A percentile compares a stretch with the other conserved stretches of the same genome.
phyloP scores from a whole-genome alignment of 2,329 filamentous ascomycete genomes.

The Akanthomyces uredinophilus region DNA sequence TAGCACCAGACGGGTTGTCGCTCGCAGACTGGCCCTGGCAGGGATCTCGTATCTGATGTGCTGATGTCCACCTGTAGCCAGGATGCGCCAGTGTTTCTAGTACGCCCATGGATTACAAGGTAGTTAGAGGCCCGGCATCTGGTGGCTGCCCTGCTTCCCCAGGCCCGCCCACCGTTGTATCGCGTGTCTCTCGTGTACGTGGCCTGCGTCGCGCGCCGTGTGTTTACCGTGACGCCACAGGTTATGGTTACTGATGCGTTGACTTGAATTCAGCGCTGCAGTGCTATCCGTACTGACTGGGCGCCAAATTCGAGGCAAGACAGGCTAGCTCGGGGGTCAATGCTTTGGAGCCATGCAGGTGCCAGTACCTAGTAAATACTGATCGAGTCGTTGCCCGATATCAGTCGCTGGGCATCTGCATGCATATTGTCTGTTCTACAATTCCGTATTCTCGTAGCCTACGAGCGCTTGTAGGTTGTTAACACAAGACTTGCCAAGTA shows the following conservation, averaged over 20 bases:
- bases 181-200: neutral
- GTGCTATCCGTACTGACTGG: neutral
- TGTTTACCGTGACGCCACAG: neutral
- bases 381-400: too few relatives aligned
- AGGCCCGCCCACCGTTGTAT: neutral
- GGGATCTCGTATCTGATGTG: constrained; percentile 3
- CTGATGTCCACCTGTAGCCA: neutral
- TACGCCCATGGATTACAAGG: neutral
- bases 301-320: neutral
- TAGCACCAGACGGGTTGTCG: neutral
- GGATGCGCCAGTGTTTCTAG: neutral
- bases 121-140: neutral
- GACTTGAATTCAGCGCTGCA: neutral
- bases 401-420: too few relatives aligned
- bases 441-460: neutral
- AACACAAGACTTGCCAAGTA: neutral
- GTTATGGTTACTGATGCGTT: neutral
- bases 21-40: constrained; percentile 1
- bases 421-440: too few relatives aligned
- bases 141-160: neutral
- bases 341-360: too few relatives aligned
- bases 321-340: neutral
- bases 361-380: too few relatives aligned
- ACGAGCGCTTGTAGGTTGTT: too few relatives aligned
- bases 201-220: neutral